These are phyloP conservation scores for Teunomyces atbi DNA, from an alignment of 805 yeast genomes.

Conservation along the genomic window DNA sequence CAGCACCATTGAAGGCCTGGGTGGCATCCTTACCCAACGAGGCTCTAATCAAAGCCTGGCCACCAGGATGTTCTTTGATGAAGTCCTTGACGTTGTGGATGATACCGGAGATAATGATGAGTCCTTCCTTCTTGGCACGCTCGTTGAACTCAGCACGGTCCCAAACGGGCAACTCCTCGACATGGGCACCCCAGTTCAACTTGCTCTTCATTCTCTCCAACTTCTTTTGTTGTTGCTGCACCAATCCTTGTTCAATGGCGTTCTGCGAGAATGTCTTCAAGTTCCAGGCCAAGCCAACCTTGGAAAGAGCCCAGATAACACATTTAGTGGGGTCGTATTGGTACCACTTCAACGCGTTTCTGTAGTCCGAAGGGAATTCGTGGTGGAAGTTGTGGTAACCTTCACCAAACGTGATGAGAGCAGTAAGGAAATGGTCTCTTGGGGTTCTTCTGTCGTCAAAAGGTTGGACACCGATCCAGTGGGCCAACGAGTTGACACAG, in stretches of 20 bases:
- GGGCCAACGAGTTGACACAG: slow-evolving; percentile 84
- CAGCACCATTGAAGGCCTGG: slow-evolving; percentile 82
- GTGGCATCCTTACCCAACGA: slow-evolving; percentile 82
- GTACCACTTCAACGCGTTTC: slow-evolving; percentile 85
- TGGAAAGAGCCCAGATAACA: slow-evolving; percentile 55
- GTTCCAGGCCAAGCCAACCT: slow-evolving; percentile 69
- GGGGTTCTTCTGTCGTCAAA: slow-evolving; percentile 87
- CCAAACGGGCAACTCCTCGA: slow-evolving; percentile 72
- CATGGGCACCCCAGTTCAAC: slow-evolving; percentile 74
- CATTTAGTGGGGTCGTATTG: slow-evolving; percentile 83
- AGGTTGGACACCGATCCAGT: slow-evolving; percentile 84
- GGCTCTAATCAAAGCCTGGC: slow-evolving; percentile 66
- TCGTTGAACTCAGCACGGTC: slow-evolving; percentile 58
- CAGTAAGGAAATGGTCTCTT: slow-evolving; percentile 77
- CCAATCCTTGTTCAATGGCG: slow-evolving; percentile 77
- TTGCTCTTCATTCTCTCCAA: slow-evolving; percentile 58
- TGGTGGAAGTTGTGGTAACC: slow-evolving; percentile 91
- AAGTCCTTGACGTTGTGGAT: slow-evolving; percentile 73
- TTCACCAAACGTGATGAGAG: slow-evolving; percentile 82
- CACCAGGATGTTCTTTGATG: slow-evolving; percentile 82
- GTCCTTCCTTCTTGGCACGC: slow-evolving; percentile 52
- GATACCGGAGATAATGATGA: slow-evolving; percentile 72
- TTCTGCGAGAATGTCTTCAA: slow-evolving; percentile 75
- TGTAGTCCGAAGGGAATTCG: slow-evolving; percentile 85
- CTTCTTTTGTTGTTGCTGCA: slow-evolving; percentile 83